Conservation (phyloP, 176 grass and related monocot genomes). For the Zea luxurians region DNA sequence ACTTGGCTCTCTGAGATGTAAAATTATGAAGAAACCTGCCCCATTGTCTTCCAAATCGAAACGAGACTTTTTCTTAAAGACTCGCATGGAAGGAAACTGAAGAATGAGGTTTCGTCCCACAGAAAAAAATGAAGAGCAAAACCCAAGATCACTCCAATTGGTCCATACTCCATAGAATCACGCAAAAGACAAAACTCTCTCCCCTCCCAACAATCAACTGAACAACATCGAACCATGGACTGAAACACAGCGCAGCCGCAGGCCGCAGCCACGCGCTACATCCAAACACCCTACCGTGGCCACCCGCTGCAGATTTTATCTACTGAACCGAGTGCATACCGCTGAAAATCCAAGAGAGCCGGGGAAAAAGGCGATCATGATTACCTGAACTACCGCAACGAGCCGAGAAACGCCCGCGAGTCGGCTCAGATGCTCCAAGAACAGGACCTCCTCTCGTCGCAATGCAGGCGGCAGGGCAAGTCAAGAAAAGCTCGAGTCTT, state of each 20-base stretch:
- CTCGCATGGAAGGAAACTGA: not conserved
- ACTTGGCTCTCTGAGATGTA: not conserved
- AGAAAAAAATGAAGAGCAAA: not conserved
- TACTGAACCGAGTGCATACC: not conserved
- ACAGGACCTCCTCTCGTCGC: constrained; percentile 8
- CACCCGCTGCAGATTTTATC: constrained; percentile 18
- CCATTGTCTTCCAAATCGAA: not conserved
- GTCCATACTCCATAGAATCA: not conserved
- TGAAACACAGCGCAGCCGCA: not conserved
- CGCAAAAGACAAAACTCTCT: not conserved
- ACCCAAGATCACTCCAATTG: not conserved
- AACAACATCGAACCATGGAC: not conserved
- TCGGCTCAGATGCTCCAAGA: constrained; percentile 11
- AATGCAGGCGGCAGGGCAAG: constrained; percentile 32
- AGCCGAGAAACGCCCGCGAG: constrained; percentile 14
- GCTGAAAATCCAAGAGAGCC: not conserved
- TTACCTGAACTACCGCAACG: constrained; percentile 34
- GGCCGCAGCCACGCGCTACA: not conserved
- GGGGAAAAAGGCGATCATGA: not conserved
- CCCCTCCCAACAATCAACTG: not conserved
- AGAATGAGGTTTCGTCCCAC: not conserved
- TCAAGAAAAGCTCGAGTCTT: constrained; percentile 39
- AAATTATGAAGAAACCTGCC: not conserved
- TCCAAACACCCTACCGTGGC: not conserved
- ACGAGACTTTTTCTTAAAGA: not conserved